Evolutionary conservation across 2,329 filamentous ascomycete genomes (phyloP), one percentile per base, ranked within the genome.

Genomic region (Xylariaceae sp.): DNA sequence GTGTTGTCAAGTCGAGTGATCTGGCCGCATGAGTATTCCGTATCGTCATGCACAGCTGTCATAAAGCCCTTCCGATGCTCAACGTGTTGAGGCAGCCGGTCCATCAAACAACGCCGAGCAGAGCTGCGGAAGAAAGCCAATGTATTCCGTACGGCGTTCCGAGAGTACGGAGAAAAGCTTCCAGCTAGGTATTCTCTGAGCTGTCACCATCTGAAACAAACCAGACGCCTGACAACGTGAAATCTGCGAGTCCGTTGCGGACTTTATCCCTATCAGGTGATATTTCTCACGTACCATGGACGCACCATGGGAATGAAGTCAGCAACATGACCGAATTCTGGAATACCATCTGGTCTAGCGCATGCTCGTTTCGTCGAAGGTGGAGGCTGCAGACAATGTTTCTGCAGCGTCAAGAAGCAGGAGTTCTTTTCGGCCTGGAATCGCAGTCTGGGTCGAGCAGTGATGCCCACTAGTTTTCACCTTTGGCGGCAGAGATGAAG

Each of bases 401-500:
- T 41, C 37, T 13, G 37, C 11, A 41, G 37, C 37, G 11, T 10
- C 37, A 13, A 41, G 37, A 13, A 9, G 8, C 37, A 30, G 23
- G 23, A 30, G 23, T 30, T 30, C 23, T 30, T 30, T 30, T 30
- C 23, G 23, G 23, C 23, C 23, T 30, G 23, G 23, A 30, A 30
- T 30, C 23, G 5, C 23, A 30, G 23, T 30, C 23, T 30, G 23
- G 23, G 23, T 30, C 23, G 23, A 30, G 23, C 23, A 30, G 23
- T 30, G 23, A 30, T 5, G 23, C 23, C 23, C 5, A 30, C 23
- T 30, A 30, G 23, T 30, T 30, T 30, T 30, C 23, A 30, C 23
- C 23, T 30, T 30, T 30, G 23, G 23, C 23, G 23, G 23, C 23
- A 4, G 77, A 77, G 0, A 67, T 77, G 59, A 82, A 82, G 64